A percentile compares a stretch with the other conserved stretches of the same genome.
Conservation (phyloP, 2,329 filamentous ascomycete species). For the Harringtonia lauricola region DNA sequence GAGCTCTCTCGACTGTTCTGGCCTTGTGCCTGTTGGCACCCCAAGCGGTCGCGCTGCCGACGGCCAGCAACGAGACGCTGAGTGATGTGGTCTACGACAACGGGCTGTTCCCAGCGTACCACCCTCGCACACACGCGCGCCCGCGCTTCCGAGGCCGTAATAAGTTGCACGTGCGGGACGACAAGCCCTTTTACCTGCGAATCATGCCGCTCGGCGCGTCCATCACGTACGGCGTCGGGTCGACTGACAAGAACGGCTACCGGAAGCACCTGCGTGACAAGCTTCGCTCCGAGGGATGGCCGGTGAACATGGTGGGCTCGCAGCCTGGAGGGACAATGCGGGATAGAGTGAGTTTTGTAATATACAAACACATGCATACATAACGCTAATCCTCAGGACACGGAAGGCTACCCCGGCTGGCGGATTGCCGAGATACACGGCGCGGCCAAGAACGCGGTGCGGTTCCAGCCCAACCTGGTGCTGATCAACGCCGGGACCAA, state of each 20-base stretch:
- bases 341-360: conserved; percentile 5
- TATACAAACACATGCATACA: too few species aligned
- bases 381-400: too few species aligned
- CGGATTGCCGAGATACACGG: conserved; percentile 4
- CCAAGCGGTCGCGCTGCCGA: too few species aligned
- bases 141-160: too few species aligned
- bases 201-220: conserved; percentile 33
- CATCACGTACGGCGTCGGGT: conserved; percentile 26
- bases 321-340: conserved; percentile 4
- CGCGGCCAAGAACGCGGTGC: background rate
- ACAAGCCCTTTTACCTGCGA: conserved; percentile 21
- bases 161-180: too few species aligned
- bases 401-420: conserved; percentile 5
- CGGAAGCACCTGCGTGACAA: conserved; percentile 6
- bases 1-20: too few species aligned
- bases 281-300: background rate
- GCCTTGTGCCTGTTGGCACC: too few species aligned
- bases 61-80: too few species aligned
- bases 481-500: conserved; percentile 14
- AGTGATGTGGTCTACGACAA: too few species aligned
- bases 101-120: too few species aligned
- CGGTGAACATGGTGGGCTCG: conserved; percentile 9
- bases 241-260: conserved; percentile 16
- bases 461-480: conserved; percentile 12
- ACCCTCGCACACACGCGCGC: too few species aligned